phyloP scores from a whole-genome alignment of 2,329 filamentous ascomycete genomes.

The Scolecobasidium constrictum region DNA sequence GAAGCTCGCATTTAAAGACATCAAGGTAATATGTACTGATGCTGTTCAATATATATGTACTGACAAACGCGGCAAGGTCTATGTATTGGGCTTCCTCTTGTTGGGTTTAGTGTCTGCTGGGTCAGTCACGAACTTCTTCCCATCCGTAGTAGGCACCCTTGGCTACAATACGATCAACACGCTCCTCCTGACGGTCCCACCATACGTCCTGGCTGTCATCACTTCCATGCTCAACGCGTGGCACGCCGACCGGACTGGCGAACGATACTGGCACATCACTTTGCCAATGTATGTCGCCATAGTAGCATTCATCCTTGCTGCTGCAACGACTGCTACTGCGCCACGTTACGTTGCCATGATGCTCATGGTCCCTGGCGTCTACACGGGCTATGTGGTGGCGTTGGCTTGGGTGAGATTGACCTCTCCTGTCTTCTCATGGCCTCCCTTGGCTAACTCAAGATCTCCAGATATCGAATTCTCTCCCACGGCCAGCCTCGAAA shows the following conservation, averaged over 20 bases:
- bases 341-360: slow-evolving; percentile 62
- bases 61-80: no score
- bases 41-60: no score
- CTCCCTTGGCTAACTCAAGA: no score
- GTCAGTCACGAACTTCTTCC: slow-evolving; percentile 34
- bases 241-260: slow-evolving; percentile 61
- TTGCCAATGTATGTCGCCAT: slow-evolving; percentile 52
- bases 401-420: slow-evolving; percentile 70
- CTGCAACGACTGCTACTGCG: slow-evolving; percentile 47
- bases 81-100: slow-evolving; percentile 26
- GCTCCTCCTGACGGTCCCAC: slow-evolving; percentile 40
- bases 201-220: slow-evolving; percentile 46
- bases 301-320: slow-evolving; percentile 56
- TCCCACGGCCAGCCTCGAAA: slow-evolving; percentile 67
- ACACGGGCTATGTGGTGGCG: slow-evolving; percentile 50
- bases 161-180: slow-evolving; percentile 35
- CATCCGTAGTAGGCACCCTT: slow-evolving; percentile 23
- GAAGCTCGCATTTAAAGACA: slow-evolving; percentile 27
- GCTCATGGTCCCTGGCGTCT: slow-evolving; percentile 55
- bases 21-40: no score
- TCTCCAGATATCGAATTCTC: no score
- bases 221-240: slow-evolving; percentile 55
- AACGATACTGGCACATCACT: slow-evolving; percentile 58
- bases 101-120: slow-evolving; percentile 26
- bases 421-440: no score